Evolutionary conservation across 495 filamentous ascomycete genomes (phyloP).

Genomic region (Penicillium salamii): DNA sequence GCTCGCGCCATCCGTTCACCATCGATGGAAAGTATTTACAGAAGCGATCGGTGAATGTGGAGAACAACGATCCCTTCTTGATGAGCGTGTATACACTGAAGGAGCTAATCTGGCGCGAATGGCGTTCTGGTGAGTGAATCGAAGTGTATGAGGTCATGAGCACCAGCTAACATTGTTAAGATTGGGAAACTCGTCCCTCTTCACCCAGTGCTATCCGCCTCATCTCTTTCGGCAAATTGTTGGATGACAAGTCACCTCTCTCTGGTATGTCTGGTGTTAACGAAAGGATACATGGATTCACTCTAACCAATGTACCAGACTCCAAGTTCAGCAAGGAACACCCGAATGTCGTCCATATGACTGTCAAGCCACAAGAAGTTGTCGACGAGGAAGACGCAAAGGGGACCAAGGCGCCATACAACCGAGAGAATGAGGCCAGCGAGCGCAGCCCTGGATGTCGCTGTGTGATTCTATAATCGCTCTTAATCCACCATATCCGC

Average conservation of each 20-base stretch:
- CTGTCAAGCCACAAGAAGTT: constrained; percentile 81
- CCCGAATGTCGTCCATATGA: constrained; percentile 89
- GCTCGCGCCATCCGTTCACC: constrained; percentile 80
- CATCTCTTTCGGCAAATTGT: constrained; percentile 82
- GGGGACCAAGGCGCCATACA: constrained; percentile 61
- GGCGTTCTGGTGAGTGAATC: constrained; percentile 61
- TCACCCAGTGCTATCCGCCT: constrained; percentile 81
- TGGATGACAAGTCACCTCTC: constrained; percentile 81
- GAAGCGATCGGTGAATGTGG: constrained; percentile 72
- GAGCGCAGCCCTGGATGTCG: constrained; percentile 68
- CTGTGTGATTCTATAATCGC: constrained; percentile 75
- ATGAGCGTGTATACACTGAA: constrained; percentile 91
- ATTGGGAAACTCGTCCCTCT: constrained; percentile 83
- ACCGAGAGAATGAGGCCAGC: constrained; percentile 56
- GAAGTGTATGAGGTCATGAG: not conserved
- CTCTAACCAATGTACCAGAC: constrained; percentile 48
- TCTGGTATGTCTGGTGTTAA: constrained; percentile 51
- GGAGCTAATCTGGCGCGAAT: constrained; percentile 86
- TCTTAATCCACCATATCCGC: not conserved
- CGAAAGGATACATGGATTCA: not conserved
- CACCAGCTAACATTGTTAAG: constrained; percentile 31
- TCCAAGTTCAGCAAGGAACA: constrained; percentile 72
- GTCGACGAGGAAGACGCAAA: constrained; percentile 88
- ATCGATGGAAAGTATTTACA: constrained; percentile 82
- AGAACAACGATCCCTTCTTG: constrained; percentile 76